phyloP scores from a whole-genome alignment of 345 rosid genomes.

The Mercurialis annua region DNA sequence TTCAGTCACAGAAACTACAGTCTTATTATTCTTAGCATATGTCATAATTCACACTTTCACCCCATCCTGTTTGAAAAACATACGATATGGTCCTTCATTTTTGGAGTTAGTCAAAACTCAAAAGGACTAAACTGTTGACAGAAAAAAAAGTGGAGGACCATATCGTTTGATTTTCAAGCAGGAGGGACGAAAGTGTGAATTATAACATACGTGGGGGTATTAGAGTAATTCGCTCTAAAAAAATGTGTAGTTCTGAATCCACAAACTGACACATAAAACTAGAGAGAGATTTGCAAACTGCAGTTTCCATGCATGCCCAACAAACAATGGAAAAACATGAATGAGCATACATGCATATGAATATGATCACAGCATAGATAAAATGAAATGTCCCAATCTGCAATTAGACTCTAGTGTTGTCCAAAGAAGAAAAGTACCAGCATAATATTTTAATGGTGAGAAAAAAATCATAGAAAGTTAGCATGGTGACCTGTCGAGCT shows the following conservation, averaged over 20 bases:
- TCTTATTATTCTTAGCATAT: no score
- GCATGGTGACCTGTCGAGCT: conserved; percentile 80
- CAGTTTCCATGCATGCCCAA: not conserved
- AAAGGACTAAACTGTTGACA: no score
- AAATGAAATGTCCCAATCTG: not conserved
- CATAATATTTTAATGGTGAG: not conserved
- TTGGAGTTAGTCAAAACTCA: no score
- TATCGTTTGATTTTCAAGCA: no score
- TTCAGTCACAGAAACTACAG: no score
- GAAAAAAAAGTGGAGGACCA: no score
- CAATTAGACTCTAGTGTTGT: not conserved
- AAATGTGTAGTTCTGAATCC: not conserved
- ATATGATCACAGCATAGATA: not conserved
- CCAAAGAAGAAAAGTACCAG: not conserved
- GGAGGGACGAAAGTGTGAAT: no score
- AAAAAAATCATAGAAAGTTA: conserved; percentile 1
- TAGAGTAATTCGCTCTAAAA: no score
- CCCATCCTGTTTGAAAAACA: no score
- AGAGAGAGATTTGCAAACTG: not conserved
- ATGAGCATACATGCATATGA: not conserved
- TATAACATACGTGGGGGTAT: no score
- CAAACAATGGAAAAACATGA: not conserved
- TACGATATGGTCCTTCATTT: no score
- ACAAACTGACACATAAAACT: not conserved
- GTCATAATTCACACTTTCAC: no score